Evolutionary conservation across 2,329 filamentous ascomycete species (phyloP), one percentile per base, ranked within the genome.

Genomic region (Colletotrichum sublineola): DNA sequence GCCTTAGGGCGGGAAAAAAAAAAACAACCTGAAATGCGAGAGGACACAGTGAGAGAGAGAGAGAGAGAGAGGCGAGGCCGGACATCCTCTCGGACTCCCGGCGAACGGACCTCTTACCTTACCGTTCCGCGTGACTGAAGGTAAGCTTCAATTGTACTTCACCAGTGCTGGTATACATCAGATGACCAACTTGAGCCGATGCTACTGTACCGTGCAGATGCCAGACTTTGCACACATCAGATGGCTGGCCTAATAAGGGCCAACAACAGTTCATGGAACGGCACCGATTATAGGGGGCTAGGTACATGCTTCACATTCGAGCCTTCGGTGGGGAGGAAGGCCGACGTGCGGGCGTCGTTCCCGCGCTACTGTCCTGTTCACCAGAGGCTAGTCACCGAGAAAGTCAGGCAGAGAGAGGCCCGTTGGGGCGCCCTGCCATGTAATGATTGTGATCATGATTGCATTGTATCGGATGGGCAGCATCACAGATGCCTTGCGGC

Each of bases 381-480:
- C 29, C 46, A 24, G 29, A 50, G 24, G n/a, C 20, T 52, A 12
- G 11, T 40, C 33, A 40, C 33, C 2, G 14, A 24, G 2, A 24
- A 20, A 38, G 8, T 36, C 12, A 38, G 5, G 8, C 2, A 12
- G 4, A 8, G 4, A 38, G n/a, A 44, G 18, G 42, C 6, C 7
- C 46, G n/a, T 2, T 9, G 3, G 20, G 14, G 5, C 33, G 8
- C 18, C 5, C 36, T 3, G 20, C 44, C 36, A 14, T 24, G 18
- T 12, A 8, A n/a, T 11, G 44, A 46, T 46, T 36, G 20, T 48
- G n/a, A 31, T 55, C 14, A 64, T 69, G 40, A 46, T 72, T 72
- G 53, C 48, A 72, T 72, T 69, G 63, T 61, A 66, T 46, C 60
- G 58, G 58, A 56, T 5, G 42, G 46, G 48, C 53, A 69, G 65